A percentile compares a stretch with the other conserved stretches of the same genome.
These are phyloP conservation scores for Hydnum rufescens DNA, from an alignment of 768 basidiomycete species.

Conservation along the genomic window DNA sequence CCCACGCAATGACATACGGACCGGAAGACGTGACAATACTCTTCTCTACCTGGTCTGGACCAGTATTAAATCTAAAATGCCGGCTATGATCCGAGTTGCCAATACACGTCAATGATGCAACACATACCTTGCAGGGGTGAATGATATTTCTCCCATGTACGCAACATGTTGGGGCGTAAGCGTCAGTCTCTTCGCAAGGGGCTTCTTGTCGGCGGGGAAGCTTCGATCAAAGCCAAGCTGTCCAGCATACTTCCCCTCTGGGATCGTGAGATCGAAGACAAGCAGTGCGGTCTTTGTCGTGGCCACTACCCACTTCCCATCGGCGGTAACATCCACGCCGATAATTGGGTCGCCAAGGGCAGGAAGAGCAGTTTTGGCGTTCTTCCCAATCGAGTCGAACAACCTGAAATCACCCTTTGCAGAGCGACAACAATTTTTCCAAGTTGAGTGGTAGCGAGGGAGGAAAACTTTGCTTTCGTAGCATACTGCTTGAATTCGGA, in stretches of 20 bases:
- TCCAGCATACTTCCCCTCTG: constrained; percentile 69
- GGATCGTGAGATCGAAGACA: constrained; percentile 87
- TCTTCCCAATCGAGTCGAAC: constrained; percentile 93
- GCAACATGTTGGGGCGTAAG: constrained; percentile 82
- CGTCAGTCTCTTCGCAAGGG: constrained; percentile 71
- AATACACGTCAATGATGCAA: background rate
- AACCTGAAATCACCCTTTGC: constrained; percentile 93
- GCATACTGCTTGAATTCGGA: constrained; percentile 91
- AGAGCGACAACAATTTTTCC: constrained; percentile 88
- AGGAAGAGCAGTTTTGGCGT: constrained; percentile 93
- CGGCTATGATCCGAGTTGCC: background rate
- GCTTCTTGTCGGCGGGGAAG: constrained; percentile 90
- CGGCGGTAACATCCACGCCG: constrained; percentile 84
- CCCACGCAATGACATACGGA: constrained; percentile 87
- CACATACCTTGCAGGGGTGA: constrained; percentile 77
- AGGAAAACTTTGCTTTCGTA: constrained; percentile 88
- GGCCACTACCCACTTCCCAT: constrained; percentile 87
- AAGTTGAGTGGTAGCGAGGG: constrained; percentile 65
- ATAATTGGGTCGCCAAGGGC: constrained; percentile 89
- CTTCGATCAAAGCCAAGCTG: constrained; percentile 78
- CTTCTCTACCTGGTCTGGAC: constrained; percentile 72
- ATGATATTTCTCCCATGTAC: constrained; percentile 78
- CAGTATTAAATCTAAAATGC: constrained; percentile 66
- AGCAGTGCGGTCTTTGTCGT: constrained; percentile 89
- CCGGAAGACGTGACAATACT: constrained; percentile 92